A percentile compares a stretch with the other conserved stretches of the same genome.
Evolutionary conservation across 176 grass and related monocot genomes (phyloP).

Genomic region (Oryza meridionalis): DNA sequence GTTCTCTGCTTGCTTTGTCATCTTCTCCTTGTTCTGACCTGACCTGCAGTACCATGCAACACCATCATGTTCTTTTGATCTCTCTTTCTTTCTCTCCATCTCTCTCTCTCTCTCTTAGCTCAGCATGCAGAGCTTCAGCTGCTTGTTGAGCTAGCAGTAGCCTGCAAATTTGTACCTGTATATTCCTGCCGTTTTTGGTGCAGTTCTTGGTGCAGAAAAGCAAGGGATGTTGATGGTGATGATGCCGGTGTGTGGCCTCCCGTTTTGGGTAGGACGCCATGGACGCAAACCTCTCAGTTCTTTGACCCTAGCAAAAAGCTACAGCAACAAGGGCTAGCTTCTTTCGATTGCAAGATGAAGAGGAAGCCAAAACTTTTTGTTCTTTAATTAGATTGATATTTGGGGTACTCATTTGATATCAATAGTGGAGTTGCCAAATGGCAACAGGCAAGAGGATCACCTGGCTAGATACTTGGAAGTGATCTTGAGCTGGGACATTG

Average conservation of each 20-base stretch:
- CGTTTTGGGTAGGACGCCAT: slow-evolving; percentile 1
- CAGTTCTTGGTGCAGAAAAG: slow-evolving; percentile 1
- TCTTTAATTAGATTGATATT: background rate
- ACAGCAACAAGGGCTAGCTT: background rate
- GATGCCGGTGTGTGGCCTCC: background rate
- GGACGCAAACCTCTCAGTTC: background rate
- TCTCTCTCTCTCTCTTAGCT: background rate
- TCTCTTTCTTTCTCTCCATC: background rate
- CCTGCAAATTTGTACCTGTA: background rate
- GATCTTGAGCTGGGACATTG: background rate
- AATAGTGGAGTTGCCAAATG: background rate
- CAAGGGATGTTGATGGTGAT: background rate
- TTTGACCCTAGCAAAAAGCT: slow-evolving; percentile 1
- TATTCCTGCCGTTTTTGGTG: slow-evolving; percentile 8
- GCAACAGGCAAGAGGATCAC: background rate
- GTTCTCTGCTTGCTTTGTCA: background rate
- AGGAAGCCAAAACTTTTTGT: background rate
- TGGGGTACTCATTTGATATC: background rate
- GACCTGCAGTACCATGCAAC: background rate
- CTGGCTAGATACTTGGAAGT: background rate
- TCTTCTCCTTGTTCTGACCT: slow-evolving; percentile 7
- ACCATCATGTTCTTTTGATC: background rate
- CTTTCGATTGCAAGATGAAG: background rate
- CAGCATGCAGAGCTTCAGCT: background rate
- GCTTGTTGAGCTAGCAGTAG: background rate